Evolutionary conservation across 2,329 filamentous ascomycete species (phyloP), one percentile per base, ranked within the genome.

Genomic region (Rhexocercosporidium sp.): DNA sequence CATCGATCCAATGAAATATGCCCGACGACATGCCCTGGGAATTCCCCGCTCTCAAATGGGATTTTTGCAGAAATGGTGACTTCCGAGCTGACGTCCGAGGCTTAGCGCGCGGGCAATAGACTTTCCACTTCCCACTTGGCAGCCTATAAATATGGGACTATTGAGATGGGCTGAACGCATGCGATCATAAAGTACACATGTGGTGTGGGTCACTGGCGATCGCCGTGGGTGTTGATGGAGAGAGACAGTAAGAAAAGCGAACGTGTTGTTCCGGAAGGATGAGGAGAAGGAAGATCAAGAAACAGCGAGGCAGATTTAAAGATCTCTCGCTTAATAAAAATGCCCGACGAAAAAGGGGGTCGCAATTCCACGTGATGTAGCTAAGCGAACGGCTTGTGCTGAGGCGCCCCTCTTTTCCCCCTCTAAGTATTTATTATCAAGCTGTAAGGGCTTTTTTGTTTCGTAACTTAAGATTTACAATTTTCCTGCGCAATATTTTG

Each of bases 71-170:
- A 53, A 27, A 27, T 53, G 6, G 49, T 31, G 53, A 39, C 20
- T 3, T 56, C 31, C 34, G 20, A 57, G 34, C 29, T 57, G 56
- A 29, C 34, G n/a, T 14, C 11, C 20, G 56, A 59, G 37, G 56
- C 20, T 44, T 59, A 60, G 57, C 37, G 27, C 2, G 39, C 25
- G 41, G 39, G 22, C 16, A 60, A 46, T 46, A 46, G 25, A 46
- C 39, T 60, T 22, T 46, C 37, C 56, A 41, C 22, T n/a, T 12
- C 16, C 41, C 25, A n/a, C 37, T 47, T 31, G 57, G 39, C 57
- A 20, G 57, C 41, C 41, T 60, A 44, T 60, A 60, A n/a, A 29
- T 60, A 20, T 29, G 14, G 39, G 37, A 29, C 22, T 31, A 60
- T 12, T 60, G 37, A 46, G 22, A 20, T 44, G 39, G 16, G 25